phyloP scores from a whole-genome alignment of 306 rosid species.

The Abrus precatorius region DNA sequence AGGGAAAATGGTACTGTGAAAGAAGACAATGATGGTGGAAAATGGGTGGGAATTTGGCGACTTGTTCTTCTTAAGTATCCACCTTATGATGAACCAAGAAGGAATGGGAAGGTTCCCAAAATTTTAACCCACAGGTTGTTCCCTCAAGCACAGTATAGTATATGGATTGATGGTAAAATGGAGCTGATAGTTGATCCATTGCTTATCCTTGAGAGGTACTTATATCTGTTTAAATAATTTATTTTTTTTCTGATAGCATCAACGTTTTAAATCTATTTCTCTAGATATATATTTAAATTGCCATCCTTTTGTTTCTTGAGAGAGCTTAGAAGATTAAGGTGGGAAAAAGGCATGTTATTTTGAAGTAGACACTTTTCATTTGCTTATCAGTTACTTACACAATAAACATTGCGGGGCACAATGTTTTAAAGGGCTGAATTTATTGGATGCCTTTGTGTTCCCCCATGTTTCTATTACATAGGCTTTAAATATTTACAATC shows the following conservation, averaged over 20 bases:
- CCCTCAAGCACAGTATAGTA: constrained; percentile 93
- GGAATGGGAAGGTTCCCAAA: constrained; percentile 98
- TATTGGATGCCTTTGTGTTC: constrained; percentile 3
- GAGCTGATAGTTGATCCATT: constrained; percentile 94
- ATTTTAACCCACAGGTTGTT: constrained; percentile 88
- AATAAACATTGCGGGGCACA: constrained; percentile 7
- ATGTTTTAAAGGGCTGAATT: constrained; percentile 29
- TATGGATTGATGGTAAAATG: constrained; percentile 99
- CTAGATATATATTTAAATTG: constrained; percentile 11
- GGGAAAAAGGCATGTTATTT: constrained; percentile 3
- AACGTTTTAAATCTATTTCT: constrained; percentile 36
- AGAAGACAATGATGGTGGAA: constrained; percentile 74
- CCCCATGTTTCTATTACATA: constrained; percentile 18
- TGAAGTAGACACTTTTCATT: background rate
- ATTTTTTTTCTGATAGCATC: constrained; percentile 6
- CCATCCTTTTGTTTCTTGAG: constrained; percentile 34
- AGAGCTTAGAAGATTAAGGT: background rate
- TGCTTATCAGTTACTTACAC: background rate
- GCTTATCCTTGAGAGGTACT: constrained; percentile 90
- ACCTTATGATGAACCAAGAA: constrained; percentile 98
- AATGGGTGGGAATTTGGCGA: constrained; percentile 99
- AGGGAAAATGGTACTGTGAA: constrained; percentile 77
- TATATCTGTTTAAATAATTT: constrained; percentile 14
- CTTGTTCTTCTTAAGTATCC: constrained; percentile 79
- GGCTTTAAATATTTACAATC: background rate